These are phyloP conservation scores for Petunia axillaris DNA, from an alignment of 257 asterid genomes.

Conservation along the genomic window DNA sequence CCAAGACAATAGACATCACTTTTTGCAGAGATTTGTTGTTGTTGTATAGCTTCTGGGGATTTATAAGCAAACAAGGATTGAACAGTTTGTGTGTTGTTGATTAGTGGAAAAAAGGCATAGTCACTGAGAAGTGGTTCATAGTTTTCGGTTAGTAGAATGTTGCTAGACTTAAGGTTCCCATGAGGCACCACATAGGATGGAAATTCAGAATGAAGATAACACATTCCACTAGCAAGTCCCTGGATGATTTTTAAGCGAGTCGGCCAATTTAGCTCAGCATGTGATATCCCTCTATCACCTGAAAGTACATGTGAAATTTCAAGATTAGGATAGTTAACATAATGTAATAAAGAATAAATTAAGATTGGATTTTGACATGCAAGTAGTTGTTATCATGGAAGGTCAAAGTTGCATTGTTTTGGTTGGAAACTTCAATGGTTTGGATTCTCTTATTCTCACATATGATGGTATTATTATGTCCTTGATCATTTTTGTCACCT, in stretches of 20 bases:
- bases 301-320: not conserved
- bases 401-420: not conserved
- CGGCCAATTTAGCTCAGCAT: conserved; percentile 68
- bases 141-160: conserved; percentile 57
- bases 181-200: conserved; percentile 68
- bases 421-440: not conserved
- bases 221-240: conserved; percentile 83
- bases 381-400: not conserved
- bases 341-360: not conserved
- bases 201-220: conserved; percentile 75
- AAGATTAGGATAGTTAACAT: not conserved
- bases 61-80: conserved; percentile 62
- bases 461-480: too few species aligned
- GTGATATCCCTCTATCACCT: conserved; percentile 78
- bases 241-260: conserved; percentile 70
- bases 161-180: conserved; percentile 94
- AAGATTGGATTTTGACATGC: not conserved
- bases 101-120: conserved; percentile 63
- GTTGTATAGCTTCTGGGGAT: conserved; percentile 63
- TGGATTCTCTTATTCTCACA: too few species aligned
- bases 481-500: too few species aligned
- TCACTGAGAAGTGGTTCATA: conserved; percentile 81
- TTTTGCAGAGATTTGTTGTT: conserved; percentile 63
- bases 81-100: conserved; percentile 57
- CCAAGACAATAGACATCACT: conserved; percentile 87